phyloP scores from a whole-genome alignment of 305 asterid genomes.

The Fraxinus dipetala region DNA sequence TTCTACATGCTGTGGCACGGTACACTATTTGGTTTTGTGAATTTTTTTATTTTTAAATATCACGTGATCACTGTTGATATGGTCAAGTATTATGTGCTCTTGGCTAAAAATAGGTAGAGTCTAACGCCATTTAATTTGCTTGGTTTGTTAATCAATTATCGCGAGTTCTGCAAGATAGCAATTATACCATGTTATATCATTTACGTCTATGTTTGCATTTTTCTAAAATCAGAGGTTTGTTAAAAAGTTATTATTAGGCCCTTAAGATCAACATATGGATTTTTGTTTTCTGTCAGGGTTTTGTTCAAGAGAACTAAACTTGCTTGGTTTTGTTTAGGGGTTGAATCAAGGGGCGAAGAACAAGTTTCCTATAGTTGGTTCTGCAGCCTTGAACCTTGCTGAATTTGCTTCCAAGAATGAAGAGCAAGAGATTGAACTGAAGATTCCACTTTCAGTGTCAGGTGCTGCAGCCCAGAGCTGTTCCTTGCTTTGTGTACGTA shows the following conservation, averaged over 20 bases:
- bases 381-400: slow-evolving; percentile 74
- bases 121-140: background rate
- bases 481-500: slow-evolving; percentile 59
- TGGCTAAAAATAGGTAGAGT: background rate
- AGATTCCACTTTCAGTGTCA: slow-evolving; percentile 57
- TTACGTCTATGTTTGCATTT: background rate
- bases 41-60: background rate
- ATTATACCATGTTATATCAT: background rate
- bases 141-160: background rate
- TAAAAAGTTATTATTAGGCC: background rate
- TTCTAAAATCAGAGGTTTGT: background rate
- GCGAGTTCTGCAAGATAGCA: slow-evolving; percentile 4
- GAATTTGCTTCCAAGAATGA: slow-evolving; percentile 63
- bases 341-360: slow-evolving; percentile 60
- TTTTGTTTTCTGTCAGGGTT: background rate
- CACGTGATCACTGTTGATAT: background rate
- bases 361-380: slow-evolving; percentile 59
- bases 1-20: background rate
- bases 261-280: background rate
- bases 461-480: slow-evolving; percentile 37
- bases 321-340: slow-evolving; percentile 40
- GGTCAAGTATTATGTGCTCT: background rate
- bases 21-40: background rate
- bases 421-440: slow-evolving; percentile 51
- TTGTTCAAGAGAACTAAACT: slow-evolving; percentile 7